Evolutionary conservation across 2,329 filamentous ascomycete species (phyloP).

Genomic region (Septoria linicola): DNA sequence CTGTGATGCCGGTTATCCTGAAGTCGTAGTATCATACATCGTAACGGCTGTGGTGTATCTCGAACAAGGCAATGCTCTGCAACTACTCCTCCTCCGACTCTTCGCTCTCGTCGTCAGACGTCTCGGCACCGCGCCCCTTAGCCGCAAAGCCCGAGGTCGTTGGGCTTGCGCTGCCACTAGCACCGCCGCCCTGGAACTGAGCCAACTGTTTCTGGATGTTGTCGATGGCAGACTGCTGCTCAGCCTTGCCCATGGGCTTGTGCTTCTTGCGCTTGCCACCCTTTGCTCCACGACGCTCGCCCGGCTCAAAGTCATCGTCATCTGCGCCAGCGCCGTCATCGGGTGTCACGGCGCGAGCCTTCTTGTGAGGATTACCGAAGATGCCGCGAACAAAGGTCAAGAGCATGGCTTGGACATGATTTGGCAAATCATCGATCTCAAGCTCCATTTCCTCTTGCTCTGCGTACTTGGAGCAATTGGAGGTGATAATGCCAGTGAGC

Average conservation of each 20-base stretch:
- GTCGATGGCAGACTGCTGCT: conserved; percentile 67
- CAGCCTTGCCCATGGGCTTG: conserved; percentile 72
- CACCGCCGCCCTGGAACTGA: conserved; percentile 30
- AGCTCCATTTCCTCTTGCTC: conserved; percentile 63
- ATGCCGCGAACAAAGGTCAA: conserved; percentile 54
- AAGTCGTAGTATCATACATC: conserved; percentile 17
- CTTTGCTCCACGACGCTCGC: conserved; percentile 22
- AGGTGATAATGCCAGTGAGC: conserved; percentile 86
- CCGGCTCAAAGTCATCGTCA: conserved; percentile 52
- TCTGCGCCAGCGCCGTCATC: conserved; percentile 39
- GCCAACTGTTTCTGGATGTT: conserved; percentile 61
- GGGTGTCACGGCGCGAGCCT: conserved; percentile 30
- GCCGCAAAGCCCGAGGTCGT: conserved; percentile 22
- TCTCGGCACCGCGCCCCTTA: conserved; percentile 24
- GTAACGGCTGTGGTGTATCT: conserved; percentile 12
- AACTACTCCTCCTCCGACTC: conserved; percentile 39
- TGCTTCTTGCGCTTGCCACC: conserved; percentile 64
- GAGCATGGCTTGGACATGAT: conserved; percentile 56
- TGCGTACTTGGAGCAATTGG: conserved; percentile 69
- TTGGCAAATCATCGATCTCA: conserved; percentile 60
- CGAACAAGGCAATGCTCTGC: neutral
- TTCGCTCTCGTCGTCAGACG: conserved; percentile 38
- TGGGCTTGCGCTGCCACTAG: conserved; percentile 28
- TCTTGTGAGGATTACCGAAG: conserved; percentile 35
- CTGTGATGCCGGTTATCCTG: conserved; percentile 1